These are phyloP conservation scores for Porodaedalea pini DNA, from an alignment of 1,284 basidiomycete species.

Conservation along the genomic window DNA sequence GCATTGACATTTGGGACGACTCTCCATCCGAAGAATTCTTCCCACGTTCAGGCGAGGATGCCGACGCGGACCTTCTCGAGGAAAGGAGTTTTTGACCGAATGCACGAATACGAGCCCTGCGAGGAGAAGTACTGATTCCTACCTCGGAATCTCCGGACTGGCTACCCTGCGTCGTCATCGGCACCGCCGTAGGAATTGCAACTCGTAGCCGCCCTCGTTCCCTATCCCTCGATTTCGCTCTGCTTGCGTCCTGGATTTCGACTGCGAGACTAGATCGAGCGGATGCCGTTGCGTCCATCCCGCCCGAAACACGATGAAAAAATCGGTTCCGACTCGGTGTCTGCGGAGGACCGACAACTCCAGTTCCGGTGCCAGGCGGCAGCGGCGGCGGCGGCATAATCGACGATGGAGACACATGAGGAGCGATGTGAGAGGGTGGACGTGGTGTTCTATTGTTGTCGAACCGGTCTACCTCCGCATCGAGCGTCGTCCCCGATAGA, in stretches of 20 bases:
- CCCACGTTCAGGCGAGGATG: neutral
- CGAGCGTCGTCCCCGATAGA: neutral
- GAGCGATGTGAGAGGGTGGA: conserved; percentile 26
- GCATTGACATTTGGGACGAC: neutral
- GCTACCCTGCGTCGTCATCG: conserved; percentile 3
- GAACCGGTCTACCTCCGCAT: conserved; percentile 19
- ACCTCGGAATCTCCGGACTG: conserved; percentile 16
- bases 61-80: neutral
- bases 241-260: neutral
- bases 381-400: conserved; percentile 13
- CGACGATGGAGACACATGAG: conserved; percentile 23
- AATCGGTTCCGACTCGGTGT: conserved; percentile 23
- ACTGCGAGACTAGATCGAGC: neutral
- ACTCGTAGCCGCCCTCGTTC: conserved; percentile 7
- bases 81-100: conserved; percentile 13
- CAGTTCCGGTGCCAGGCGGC: neutral
- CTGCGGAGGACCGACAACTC: neutral
- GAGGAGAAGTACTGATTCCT: conserved; percentile 5
- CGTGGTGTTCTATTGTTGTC: conserved; percentile 31
- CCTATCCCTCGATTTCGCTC: neutral
- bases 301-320: conserved; percentile 41
- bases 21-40: conserved; percentile 1
- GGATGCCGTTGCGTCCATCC: conserved; percentile 19
- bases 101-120: conserved; percentile 9
- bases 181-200: neutral